phyloP scores from a whole-genome alignment of 495 filamentous ascomycete species.

The Podospora pseudoanserina region DNA sequence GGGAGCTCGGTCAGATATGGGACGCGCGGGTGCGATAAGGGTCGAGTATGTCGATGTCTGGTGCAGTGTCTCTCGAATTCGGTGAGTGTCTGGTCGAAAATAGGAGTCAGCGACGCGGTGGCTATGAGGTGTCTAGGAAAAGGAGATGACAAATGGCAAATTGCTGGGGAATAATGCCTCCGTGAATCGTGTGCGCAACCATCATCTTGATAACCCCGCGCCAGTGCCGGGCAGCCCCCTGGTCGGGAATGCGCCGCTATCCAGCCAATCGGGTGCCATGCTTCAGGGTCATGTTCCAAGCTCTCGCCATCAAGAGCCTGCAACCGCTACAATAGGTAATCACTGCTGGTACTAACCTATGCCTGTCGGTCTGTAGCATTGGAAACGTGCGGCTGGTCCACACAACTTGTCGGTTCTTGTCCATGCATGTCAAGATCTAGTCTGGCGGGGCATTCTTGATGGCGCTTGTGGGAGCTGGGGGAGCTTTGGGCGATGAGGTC shows the following conservation, averaged over 20 bases:
- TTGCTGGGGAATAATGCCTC: background rate
- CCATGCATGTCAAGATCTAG: background rate
- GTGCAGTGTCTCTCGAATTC: background rate
- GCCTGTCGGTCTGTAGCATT: background rate
- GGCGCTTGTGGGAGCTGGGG: background rate
- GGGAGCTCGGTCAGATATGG: background rate
- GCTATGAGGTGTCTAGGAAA: background rate
- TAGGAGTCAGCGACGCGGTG: background rate
- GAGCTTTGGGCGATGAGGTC: background rate
- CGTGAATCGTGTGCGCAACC: conserved; percentile 13
- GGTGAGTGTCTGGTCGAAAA: background rate
- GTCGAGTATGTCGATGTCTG: background rate
- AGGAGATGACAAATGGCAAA: background rate
- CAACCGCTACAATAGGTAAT: too few relatives aligned
- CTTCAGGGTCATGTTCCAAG: conserved; percentile 17
- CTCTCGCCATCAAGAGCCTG: conserved; percentile 14
- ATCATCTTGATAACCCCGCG: conserved; percentile 17
- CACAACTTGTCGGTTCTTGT: background rate
- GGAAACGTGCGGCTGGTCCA: background rate
- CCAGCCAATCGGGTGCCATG: conserved; percentile 19
- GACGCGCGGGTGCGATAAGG: background rate
- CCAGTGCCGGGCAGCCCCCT: conserved; percentile 1
- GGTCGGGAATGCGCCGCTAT: background rate
- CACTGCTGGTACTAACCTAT: background rate
- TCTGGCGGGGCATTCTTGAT: background rate